phyloP scores from a whole-genome alignment of 768 basidiomycete species.

The Leccinum rimulosum region DNA sequence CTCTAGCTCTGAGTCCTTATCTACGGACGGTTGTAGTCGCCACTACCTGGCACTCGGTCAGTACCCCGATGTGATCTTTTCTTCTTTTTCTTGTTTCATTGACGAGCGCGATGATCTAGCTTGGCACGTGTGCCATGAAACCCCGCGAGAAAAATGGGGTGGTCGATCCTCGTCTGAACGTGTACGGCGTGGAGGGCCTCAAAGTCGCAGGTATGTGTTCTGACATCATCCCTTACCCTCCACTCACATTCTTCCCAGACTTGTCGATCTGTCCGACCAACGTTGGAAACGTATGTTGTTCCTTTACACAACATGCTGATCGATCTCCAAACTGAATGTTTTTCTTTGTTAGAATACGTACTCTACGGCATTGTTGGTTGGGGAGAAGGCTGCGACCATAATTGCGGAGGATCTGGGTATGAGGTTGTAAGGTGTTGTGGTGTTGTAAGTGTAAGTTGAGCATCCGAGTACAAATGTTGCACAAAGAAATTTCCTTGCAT shows the following conservation, averaged over 20 bases:
- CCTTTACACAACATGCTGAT: neutral
- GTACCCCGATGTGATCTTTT: neutral
- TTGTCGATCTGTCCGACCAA: constrained; percentile 9
- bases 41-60: neutral
- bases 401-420: neutral
- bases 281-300: constrained; percentile 3
- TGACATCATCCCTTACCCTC: no score
- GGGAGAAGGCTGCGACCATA: neutral
- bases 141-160: constrained; percentile 7
- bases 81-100: neutral
- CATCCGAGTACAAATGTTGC: no score
- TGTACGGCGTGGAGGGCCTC: constrained; percentile 11
- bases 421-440: neutral
- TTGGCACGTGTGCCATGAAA: constrained; percentile 67
- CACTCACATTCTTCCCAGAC: neutral
- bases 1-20: neutral
- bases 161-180: constrained; percentile 13
- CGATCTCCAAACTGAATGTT: neutral
- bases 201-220: constrained; percentile 15
- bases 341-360: neutral
- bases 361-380: neutral
- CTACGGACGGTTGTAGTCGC: neutral
- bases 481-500: no score
- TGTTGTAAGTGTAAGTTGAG: neutral
- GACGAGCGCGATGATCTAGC: neutral